These are phyloP conservation scores for Carnegiea gigantea DNA, from an alignment of 179 eudicot genomes.

Conservation along the genomic window DNA sequence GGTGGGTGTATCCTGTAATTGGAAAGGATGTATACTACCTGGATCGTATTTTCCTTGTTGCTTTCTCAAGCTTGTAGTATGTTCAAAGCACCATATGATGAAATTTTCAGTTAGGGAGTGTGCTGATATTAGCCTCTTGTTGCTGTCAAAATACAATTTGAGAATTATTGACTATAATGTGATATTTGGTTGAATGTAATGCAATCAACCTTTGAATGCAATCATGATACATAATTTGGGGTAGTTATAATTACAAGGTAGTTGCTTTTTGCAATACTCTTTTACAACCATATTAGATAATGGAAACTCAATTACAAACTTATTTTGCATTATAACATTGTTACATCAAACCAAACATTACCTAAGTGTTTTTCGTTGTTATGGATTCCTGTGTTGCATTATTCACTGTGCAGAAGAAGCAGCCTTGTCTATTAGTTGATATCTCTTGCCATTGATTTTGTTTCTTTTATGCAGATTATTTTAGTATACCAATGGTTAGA, in stretches of 20 bases:
- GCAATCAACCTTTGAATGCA: too few relatives aligned
- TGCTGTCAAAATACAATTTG: too few relatives aligned
- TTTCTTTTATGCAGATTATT: conserved; percentile 44
- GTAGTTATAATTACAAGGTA: too few relatives aligned
- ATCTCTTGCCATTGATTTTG: neutral
- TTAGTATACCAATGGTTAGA: conserved; percentile 83
- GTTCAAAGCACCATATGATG: neutral
- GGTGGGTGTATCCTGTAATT: neutral
- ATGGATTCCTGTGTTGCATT: neutral
- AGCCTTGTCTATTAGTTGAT: neutral
- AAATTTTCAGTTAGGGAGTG: neutral
- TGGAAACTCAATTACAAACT: too few relatives aligned
- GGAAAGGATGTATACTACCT: neutral
- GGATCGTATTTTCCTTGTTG: neutral
- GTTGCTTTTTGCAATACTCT: too few relatives aligned
- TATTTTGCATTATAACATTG: too few relatives aligned
- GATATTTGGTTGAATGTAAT: too few relatives aligned
- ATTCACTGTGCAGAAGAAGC: neutral
- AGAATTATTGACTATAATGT: neutral
- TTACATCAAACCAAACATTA: too few relatives aligned
- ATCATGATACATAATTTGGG: too few relatives aligned
- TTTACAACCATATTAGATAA: too few relatives aligned
- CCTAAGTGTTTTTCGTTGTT: neutral
- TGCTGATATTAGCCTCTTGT: neutral
- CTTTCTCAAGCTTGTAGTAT: neutral